Base-by-base conservation (phyloP, 1,139 yeast genomes). In the Diutina ranongensis region DNA sequence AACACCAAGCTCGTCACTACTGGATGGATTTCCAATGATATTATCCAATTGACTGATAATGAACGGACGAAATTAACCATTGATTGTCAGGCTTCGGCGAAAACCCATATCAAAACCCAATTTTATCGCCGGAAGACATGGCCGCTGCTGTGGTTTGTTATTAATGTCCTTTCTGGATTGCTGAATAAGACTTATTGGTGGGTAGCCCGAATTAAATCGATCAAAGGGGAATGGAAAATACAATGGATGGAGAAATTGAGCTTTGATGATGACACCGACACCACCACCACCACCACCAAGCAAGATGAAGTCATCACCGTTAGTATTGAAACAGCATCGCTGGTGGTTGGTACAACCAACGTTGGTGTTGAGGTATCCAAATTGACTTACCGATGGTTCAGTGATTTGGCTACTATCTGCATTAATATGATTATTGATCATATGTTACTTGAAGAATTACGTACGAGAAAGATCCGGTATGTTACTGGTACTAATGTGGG, bases 131-230 rank as follows among this genome's bases (percentile, higher is more conserved):
- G 83, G 46, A 74, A 74, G 46, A 80, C 74, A 49, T 83, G 89
- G 89, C 87, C 88, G 1, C 64, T 77, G 2, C 76, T 80, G 47
- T 83, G 89, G 89, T 79, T 79, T 57, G 60, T 83, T 45, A 71
- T 80, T 4, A 66, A 64, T 44, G 62, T 71, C 46, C 60, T 72
- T 3, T 57, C 66, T 60, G 71, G 78, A 40, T 61, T 67, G 47
- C 71, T 65, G 35, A 66, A 76, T 1, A 67, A 69, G 16, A 64
- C 78, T 7, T 67, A 71, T 47, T 74, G 85, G 68, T 82, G 80
- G 73, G 83, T 82, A 28, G 79, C 85, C 4, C 69, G 82, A 47
- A 72, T 81, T 44, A 72, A 71, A 51, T 74, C 83, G 1, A 61
- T 71, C 4, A 69, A 73, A 49, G 86, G 86, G 1, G 79, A 72